A percentile compares a stretch with the other conserved stretches of the same genome.
phyloP scores from a whole-genome alignment of 345 rosid species.

The Corchorus capsularis region DNA sequence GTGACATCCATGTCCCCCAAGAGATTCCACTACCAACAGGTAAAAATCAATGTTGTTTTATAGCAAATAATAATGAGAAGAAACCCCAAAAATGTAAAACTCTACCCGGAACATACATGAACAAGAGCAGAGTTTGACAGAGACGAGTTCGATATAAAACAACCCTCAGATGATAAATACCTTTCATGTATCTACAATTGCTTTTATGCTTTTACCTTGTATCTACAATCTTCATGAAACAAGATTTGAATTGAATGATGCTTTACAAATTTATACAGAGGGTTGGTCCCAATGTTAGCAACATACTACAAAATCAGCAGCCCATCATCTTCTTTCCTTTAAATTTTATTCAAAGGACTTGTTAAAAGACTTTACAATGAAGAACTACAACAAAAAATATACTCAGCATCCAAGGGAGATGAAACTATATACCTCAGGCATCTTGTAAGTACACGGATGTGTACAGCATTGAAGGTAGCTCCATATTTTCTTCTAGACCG shows the following conservation, averaged over 20 bases:
- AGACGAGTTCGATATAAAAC: not conserved
- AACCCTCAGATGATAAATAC: not conserved
- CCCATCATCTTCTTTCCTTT: not conserved
- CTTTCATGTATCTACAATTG: too few species aligned
- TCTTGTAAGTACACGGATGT: not conserved
- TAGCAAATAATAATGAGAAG: not conserved
- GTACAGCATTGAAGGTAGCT: not conserved
- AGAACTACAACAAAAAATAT: not conserved
- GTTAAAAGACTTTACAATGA: not conserved
- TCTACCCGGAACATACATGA: not conserved
- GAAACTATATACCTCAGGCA: constrained; percentile 22
- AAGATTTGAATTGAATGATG: not conserved
- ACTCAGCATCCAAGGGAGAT: not conserved
- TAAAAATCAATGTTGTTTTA: not conserved
- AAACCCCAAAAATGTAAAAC: not conserved
- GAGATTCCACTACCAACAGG: not conserved
- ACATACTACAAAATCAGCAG: not conserved
- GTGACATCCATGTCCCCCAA: too few species aligned
- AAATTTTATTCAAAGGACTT: not conserved
- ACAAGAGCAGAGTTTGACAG: not conserved
- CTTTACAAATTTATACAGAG: constrained; percentile 11
- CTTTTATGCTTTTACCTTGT: not conserved
- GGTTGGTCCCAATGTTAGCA: not conserved
- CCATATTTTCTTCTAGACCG: not conserved
- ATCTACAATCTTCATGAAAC: not conserved